Base-by-base conservation (phyloP, 169 alveolate genomes). In the Cryptosporidium sp. region DNA sequence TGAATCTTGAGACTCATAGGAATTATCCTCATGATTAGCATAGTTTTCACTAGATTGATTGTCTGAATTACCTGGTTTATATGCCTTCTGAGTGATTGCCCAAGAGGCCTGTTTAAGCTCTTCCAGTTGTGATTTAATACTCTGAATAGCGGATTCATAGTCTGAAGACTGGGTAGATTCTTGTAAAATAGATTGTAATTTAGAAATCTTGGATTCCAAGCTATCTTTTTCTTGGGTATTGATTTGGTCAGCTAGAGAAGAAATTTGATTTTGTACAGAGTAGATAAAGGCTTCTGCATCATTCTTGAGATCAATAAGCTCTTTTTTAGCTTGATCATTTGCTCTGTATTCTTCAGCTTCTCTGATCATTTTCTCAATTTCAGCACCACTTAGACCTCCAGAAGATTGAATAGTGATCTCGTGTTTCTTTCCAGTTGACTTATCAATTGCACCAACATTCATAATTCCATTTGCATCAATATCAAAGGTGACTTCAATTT, bases 401-500 rank as follows among this genome's bases (percentile, higher is more conserved):
- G 98, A 95, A 92, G 98, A 94, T 94, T 97, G 97, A 80, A 98
- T 97, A 51, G 99, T 97, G 86, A 98, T 97, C 85, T 95, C 97
- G 93, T 96, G 98, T 75, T 97, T 95, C 92, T 96, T 96, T 62
- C 99, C 99, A 26, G 99, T 98, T 56, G 98, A 95, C 94, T 98
- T 98, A 92, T 98, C 99, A 68, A 96, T 94, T 5, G 99, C 99
- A 70, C 97, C 93, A 65, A 98, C 98, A 92, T 97, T 97, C 94
- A 98, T 97, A 92, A 98, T 97, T 62, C 99, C 99, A 92, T 97
- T 97, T 61, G 99, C 99, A 94, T 98, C 99, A 35, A 98, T 98
- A 91, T 98, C 99, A 92, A 98, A 97, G 75, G 98, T 97, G 44
- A 97, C 99, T 86, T 97, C 99, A 87, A 97, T 97, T 91, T 96